phyloP scores from a whole-genome alignment of 306 rosid genomes.

The Pyrus betulifolia region DNA sequence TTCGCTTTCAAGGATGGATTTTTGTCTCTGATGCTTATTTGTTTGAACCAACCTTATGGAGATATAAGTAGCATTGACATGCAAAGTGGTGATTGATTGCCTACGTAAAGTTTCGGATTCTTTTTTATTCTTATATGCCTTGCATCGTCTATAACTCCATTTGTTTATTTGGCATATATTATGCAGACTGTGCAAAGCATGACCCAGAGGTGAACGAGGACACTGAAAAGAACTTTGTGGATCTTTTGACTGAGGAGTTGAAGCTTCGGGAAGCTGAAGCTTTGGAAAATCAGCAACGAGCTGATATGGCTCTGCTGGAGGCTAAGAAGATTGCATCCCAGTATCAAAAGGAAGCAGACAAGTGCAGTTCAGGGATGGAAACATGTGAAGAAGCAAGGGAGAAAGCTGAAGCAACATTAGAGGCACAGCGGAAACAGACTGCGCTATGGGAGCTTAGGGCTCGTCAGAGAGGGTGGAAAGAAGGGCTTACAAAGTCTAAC shows the following conservation, averaged over 20 bases:
- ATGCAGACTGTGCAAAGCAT: conserved; percentile 83
- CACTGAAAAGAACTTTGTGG: conserved; percentile 80
- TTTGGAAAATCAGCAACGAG: conserved; percentile 59
- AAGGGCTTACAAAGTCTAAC: conserved; percentile 55
- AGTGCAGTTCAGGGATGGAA: conserved; percentile 98
- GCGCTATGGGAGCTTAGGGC: conserved; percentile 90
- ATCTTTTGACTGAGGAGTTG: conserved; percentile 81
- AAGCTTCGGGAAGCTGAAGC: conserved; percentile 75
- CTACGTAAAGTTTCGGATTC: neutral
- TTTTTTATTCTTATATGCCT: neutral
- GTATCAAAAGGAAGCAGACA: conserved; percentile 97
- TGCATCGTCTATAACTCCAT: neutral
- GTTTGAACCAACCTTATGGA: neutral
- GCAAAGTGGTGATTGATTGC: neutral
- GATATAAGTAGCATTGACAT: neutral
- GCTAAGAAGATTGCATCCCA: conserved; percentile 94
- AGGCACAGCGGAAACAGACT: conserved; percentile 62
- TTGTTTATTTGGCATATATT: conserved; percentile 9
- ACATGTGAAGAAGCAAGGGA: conserved; percentile 96
- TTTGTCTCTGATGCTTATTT: neutral
- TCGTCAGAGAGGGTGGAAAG: conserved; percentile 95
- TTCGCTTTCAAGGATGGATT: neutral
- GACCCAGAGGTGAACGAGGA: conserved; percentile 85
- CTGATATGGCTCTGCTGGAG: conserved; percentile 92
- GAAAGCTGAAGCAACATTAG: conserved; percentile 66